Evolutionary conservation across 2,329 filamentous ascomycete species (phyloP), one percentile per base, ranked within the genome.

Genomic region (Fusarium concolor): DNA sequence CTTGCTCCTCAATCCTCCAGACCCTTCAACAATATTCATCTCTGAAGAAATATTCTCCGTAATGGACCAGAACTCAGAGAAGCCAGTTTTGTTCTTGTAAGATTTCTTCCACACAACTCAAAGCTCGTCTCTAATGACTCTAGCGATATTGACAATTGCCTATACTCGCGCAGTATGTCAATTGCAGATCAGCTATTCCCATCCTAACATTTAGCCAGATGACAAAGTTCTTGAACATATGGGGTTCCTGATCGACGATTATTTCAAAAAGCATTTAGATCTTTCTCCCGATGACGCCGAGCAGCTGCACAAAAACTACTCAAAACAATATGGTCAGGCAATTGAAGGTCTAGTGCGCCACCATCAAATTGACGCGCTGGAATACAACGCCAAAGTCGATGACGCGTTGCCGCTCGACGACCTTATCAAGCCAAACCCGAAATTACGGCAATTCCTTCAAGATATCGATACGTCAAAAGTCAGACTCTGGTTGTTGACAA

Each of bases 101-200:
- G 75, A 56, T n/a, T n/a, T n/a, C n/a, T n/a, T n/a, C n/a, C n/a
- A n/a, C n/a, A n/a, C n/a, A n/a, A n/a, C n/a, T n/a, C n/a, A n/a
- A n/a, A 24, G 22, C 14, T 1, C 6, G 11, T 1, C 0, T 6
- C 64, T 69, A 41, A 70, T 31, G 10, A 2, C 2, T 11, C 87
- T 78, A 98, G 97, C 76, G 96, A 99, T 76, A 98, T 99, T 75
- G 96, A 99, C 83, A 99, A 99, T 77, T 99, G 96, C 80, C 87
- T 98, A 50, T 97, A 97, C 76, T 89, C 94, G 1, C 93, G 91
- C 79, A 94, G 92, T 93, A 75, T 79, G 86, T 60, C 12, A 17
- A 10, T 6, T 0, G 8, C 3, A n/a, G 2, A 12, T 2, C 12
- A 18, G 8, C 2, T 24, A 24, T 31, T 12, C 29, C 38, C 22